phyloP scores from a whole-genome alignment of 2,329 filamentous ascomycete species.

The Penicillium digitatum region DNA sequence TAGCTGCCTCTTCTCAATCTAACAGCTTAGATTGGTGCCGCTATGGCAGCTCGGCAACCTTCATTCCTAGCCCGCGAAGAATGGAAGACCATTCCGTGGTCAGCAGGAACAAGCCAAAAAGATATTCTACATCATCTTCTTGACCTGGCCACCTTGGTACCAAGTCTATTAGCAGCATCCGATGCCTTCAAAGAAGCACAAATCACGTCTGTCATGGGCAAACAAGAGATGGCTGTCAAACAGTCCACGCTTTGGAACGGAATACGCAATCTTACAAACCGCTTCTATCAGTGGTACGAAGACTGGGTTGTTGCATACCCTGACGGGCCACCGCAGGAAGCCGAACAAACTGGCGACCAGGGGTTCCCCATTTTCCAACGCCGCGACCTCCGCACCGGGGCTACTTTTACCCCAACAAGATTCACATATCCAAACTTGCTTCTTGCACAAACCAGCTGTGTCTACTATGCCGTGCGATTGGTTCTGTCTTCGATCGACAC shows the following conservation, averaged over 20 bases:
- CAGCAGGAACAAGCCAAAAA: slow-evolving; percentile 34
- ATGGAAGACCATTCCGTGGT: slow-evolving; percentile 42
- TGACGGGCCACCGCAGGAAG: slow-evolving; percentile 29
- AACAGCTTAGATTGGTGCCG: slow-evolving; percentile 27
- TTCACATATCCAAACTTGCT: slow-evolving; percentile 36
- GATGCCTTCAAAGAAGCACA: slow-evolving; percentile 30
- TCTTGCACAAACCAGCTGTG: slow-evolving; percentile 36
- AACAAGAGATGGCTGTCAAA: slow-evolving; percentile 33
- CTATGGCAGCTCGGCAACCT: slow-evolving; percentile 30
- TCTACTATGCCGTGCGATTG: slow-evolving; percentile 34
- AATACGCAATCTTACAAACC: slow-evolving; percentile 31
- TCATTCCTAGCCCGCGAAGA: slow-evolving; percentile 37
- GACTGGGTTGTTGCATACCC: slow-evolving; percentile 33
- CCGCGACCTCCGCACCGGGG: slow-evolving; percentile 34
- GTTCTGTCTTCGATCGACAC: slow-evolving; percentile 35
- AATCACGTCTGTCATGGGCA: slow-evolving; percentile 21
- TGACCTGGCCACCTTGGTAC: slow-evolving; percentile 36
- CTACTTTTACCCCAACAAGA: slow-evolving; percentile 27
- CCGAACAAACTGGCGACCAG: slow-evolving; percentile 22
- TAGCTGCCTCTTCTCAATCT: neutral
- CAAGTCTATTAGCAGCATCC: slow-evolving; percentile 30
- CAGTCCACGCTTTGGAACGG: slow-evolving; percentile 34
- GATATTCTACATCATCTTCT: slow-evolving; percentile 38
- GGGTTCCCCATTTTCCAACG: slow-evolving; percentile 34
- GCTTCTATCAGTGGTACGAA: slow-evolving; percentile 32